Evolutionary conservation across 1,284 basidiomycete genomes (phyloP).

Genomic region (Cerioporus squamosus): DNA sequence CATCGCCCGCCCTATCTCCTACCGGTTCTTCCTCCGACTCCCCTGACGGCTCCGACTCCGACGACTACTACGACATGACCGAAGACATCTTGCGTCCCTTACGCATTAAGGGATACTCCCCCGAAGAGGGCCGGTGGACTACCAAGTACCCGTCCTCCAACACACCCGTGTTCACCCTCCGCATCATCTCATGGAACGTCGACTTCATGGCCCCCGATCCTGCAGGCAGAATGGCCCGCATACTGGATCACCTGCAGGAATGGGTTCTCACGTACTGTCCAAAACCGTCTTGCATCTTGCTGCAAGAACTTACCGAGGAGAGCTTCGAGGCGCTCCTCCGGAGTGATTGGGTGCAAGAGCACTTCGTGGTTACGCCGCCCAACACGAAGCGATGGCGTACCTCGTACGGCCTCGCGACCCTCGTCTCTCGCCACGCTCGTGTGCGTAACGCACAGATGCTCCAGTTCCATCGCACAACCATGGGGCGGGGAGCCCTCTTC

Average conservation of each 20-base stretch:
- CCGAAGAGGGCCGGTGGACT: conserved; percentile 12
- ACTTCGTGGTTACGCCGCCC: conserved; percentile 61
- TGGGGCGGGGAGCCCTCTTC: conserved; percentile 58
- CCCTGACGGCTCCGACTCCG: not conserved
- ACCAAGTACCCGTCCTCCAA: conserved; percentile 8
- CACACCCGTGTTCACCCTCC: conserved; percentile 46
- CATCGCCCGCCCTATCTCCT: not conserved
- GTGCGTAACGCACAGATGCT: conserved; percentile 49
- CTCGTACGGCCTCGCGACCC: conserved; percentile 65
- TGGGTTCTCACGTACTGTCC: conserved; percentile 53
- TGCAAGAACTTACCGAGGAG: conserved; percentile 62
- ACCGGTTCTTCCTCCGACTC: conserved; percentile 2
- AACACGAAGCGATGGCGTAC: conserved; percentile 55
- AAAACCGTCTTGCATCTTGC: conserved; percentile 59
- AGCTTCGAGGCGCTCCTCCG: conserved; percentile 52
- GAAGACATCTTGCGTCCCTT: not conserved
- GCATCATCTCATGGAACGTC: conserved; percentile 71
- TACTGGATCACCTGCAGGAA: conserved; percentile 57
- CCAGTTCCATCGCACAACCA: conserved; percentile 51
- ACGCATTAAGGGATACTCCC: conserved; percentile 11
- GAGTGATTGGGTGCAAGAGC: conserved; percentile 61
- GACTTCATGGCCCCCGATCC: conserved; percentile 47
- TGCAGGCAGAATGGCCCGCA: conserved; percentile 47
- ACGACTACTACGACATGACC: not conserved
- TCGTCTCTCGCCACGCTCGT: conserved; percentile 59